Evolutionary conservation across 495 filamentous ascomycete species (phyloP).

Genomic region (Penicillium canescens): DNA sequence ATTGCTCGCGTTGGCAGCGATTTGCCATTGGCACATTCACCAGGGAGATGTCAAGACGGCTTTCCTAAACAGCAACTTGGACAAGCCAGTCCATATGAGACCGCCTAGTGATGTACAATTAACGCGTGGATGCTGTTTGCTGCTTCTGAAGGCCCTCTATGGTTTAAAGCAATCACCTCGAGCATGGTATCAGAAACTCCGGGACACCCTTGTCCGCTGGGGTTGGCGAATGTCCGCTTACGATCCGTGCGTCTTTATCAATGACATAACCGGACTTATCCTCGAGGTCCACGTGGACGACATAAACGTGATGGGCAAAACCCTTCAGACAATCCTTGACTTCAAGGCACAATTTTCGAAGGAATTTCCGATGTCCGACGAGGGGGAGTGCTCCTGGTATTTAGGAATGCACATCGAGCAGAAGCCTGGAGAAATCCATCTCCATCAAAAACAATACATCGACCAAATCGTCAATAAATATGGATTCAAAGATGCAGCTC

Average conservation of each 20-base stretch:
- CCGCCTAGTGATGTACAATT: background rate
- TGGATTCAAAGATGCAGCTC: background rate
- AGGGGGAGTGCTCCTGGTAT: background rate
- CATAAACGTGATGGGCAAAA: background rate
- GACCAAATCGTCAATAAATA: background rate
- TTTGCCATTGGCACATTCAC: background rate
- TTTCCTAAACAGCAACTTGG: background rate
- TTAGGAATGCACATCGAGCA: background rate
- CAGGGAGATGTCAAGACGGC: background rate
- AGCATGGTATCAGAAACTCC: background rate
- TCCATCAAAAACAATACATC: background rate
- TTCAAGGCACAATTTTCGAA: background rate
- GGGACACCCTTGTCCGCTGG: background rate
- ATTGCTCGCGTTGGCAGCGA: background rate
- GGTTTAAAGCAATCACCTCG: background rate
- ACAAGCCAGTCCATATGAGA: background rate
- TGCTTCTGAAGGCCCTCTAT: background rate
- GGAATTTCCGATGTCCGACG: background rate
- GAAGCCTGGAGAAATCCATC: background rate
- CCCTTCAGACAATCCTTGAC: background rate
- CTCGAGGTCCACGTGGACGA: background rate
- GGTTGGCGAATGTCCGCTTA: background rate
- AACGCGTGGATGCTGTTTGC: background rate
- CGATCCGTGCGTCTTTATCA: background rate
- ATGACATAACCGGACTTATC: background rate